phyloP scores from a whole-genome alignment of 495 filamentous ascomycete species.

The Trichoderma orchidacearum region DNA sequence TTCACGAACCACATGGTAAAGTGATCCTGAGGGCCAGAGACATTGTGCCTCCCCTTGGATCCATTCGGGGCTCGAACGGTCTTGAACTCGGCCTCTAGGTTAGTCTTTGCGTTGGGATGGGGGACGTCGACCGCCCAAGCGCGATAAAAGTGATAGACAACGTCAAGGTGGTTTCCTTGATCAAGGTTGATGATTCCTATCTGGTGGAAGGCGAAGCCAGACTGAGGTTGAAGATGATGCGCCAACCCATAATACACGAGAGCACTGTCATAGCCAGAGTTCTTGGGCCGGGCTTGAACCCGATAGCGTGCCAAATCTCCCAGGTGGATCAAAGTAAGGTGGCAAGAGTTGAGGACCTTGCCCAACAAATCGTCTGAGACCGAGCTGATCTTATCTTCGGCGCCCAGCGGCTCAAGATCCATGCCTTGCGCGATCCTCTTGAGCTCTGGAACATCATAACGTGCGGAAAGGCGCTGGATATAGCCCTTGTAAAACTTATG shows the following conservation, averaged over 20 bases:
- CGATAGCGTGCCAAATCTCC: constrained; percentile 90
- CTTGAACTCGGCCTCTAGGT: constrained; percentile 71
- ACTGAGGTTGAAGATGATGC: constrained; percentile 58
- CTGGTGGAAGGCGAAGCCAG: constrained; percentile 77
- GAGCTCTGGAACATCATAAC: constrained; percentile 62
- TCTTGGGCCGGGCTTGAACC: constrained; percentile 32
- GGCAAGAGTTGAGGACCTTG: constrained; percentile 58
- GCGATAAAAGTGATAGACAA: constrained; percentile 81
- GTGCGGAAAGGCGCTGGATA: constrained; percentile 62
- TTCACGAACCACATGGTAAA: constrained; percentile 74
- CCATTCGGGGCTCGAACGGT: constrained; percentile 26
- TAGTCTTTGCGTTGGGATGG: constrained; percentile 54
- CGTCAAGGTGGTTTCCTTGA: constrained; percentile 61
- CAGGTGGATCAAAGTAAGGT: constrained; percentile 70
- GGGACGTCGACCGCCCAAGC: constrained; percentile 60
- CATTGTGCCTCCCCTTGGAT: constrained; percentile 2
- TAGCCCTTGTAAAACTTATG: constrained; percentile 79
- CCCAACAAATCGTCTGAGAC: constrained; percentile 33
- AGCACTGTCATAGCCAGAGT: constrained; percentile 67
- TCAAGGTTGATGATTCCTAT: constrained; percentile 70
- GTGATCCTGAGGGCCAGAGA: constrained; percentile 13
- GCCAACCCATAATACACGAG: constrained; percentile 78
- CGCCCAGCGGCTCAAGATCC: constrained; percentile 14
- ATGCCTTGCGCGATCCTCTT: constrained; percentile 55
- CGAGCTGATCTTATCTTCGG: constrained; percentile 16